A percentile compares a stretch with the other conserved stretches of the same genome.
phyloP scores from a whole-genome alignment of 176 grass and related monocot species.

The Coix lacrymajobi region DNA sequence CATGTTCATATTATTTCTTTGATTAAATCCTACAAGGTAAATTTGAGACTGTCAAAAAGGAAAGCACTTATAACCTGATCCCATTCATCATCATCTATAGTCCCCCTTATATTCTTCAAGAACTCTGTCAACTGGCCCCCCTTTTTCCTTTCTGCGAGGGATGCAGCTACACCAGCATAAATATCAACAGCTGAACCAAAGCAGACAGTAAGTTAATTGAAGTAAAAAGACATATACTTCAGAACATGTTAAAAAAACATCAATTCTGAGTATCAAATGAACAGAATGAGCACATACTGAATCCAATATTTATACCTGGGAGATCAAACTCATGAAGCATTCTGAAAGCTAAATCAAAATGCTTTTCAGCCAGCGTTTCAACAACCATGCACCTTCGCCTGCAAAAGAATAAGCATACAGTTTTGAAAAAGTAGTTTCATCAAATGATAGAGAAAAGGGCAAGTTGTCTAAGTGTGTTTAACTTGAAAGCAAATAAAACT shows the following conservation, averaged over 20 bases:
- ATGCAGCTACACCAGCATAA: conserved; percentile 87
- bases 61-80: conserved; percentile 71
- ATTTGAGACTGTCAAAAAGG: conserved; percentile 12
- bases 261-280: background rate
- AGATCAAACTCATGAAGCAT: conserved; percentile 91
- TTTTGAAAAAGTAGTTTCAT: background rate
- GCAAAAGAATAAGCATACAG: conserved; percentile 27
- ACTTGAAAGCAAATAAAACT: background rate
- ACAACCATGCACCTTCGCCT: conserved; percentile 92
- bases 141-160: conserved; percentile 87
- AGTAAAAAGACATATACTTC: background rate
- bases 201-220: conserved; percentile 2
- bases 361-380: conserved; percentile 87
- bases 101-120: conserved; percentile 96
- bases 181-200: conserved; percentile 84
- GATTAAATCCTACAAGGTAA: background rate
- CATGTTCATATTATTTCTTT: conserved; percentile 1
- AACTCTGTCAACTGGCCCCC: conserved; percentile 87
- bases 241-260: conserved; percentile 8
- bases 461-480: background rate
- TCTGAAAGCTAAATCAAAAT: conserved; percentile 94
- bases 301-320: conserved; percentile 51
- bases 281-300: conserved; percentile 24
- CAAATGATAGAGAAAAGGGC: background rate
- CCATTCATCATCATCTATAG: conserved; percentile 89